Base-by-base conservation (phyloP, 768 basidiomycete genomes). In the Lyophyllum decastes region DNA sequence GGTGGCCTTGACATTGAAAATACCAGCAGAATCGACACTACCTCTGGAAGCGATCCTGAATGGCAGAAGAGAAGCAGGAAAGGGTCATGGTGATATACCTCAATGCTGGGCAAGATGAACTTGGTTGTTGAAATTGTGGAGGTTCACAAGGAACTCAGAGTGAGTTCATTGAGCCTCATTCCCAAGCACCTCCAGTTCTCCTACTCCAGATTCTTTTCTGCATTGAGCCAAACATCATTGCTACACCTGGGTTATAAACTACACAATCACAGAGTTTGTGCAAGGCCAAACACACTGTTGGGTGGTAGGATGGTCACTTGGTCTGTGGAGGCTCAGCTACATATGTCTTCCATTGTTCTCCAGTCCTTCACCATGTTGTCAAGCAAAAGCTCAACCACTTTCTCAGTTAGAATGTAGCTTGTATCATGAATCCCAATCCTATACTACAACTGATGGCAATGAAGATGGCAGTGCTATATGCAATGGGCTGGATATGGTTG, bases 251-350 rank as follows among this genome's bases (percentile, higher is more conserved):
- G 83, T 98, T 44, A 76, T 83, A 27, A 97, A 97, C 71, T 98
- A 95, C 69, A 89, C 86, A 0, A 76, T 98, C 45, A 87, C 87
- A 0, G 88, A 94, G 62, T 89, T 95, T 46, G 76, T 88, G 2
- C 94, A 94, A 72, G 93, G 95, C 0, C 84, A 88, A 55, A 98
- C 96, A 0, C 81, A 89, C 1, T 83, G 97, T n/a, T 98, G 95
- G 94, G 92, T 88, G 0, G 72, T 98, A 2, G 93, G 83, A 0
- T 98, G 96, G 96, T 94, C 91, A 0, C 86, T 88, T 53, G 76
- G 73, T 2, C 78, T 81, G 26, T 69, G 68, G 14, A 84, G 85
- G 7, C 73, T 97, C 27, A 87, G 92, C 0, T 93, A 97, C 61
- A 95, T 95, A 68, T 49, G 91, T 76, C 12, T 17, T 35, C 16